These are phyloP conservation scores for Silybum marianum DNA, from an alignment of 129 eudicot species.

Conservation along the genomic window DNA sequence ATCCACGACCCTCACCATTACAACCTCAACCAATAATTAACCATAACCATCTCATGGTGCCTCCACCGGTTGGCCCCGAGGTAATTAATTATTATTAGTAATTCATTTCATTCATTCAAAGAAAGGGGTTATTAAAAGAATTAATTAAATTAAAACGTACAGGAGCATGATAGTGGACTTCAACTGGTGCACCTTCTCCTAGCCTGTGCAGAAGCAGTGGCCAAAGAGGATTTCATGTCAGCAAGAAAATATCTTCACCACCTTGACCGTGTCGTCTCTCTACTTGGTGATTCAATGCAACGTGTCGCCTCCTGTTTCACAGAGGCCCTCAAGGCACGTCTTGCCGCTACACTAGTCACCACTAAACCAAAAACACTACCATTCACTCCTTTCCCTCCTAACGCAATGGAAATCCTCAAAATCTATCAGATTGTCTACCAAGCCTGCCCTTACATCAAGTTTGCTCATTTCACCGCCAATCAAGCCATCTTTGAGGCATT, in stretches of 20 bases:
- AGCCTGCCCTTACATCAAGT: conserved; percentile 79
- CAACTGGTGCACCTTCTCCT: conserved; percentile 84
- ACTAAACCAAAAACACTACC: conserved; percentile 50
- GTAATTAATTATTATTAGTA: conserved; percentile 22
- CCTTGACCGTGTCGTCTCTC: conserved; percentile 69
- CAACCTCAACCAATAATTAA: conserved; percentile 41
- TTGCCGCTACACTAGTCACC: conserved; percentile 55
- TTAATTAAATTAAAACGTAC: neutral
- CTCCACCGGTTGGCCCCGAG: conserved; percentile 57
- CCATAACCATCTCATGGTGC: conserved; percentile 64
- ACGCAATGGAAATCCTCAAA: conserved; percentile 67
- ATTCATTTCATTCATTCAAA: neutral
- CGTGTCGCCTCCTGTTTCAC: conserved; percentile 83
- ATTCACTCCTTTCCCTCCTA: conserved; percentile 69
- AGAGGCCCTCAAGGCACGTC: conserved; percentile 69
- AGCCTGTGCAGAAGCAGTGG: conserved; percentile 89
- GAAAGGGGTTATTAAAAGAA: too few species aligned
- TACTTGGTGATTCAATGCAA: conserved; percentile 88
- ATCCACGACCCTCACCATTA: conserved; percentile 33
- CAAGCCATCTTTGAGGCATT: conserved; percentile 80
- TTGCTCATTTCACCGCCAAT: conserved; percentile 80
- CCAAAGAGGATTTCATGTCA: conserved; percentile 79
- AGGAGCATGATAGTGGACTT: conserved; percentile 89
- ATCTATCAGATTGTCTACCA: conserved; percentile 74
- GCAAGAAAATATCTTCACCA: conserved; percentile 75